Percentiles rank a stretch among this genome's conserved stretches.
These are phyloP conservation scores for Pseudopithomyces chartarum DNA, from an alignment of 2,329 filamentous ascomycete species.

Conservation along the genomic window DNA sequence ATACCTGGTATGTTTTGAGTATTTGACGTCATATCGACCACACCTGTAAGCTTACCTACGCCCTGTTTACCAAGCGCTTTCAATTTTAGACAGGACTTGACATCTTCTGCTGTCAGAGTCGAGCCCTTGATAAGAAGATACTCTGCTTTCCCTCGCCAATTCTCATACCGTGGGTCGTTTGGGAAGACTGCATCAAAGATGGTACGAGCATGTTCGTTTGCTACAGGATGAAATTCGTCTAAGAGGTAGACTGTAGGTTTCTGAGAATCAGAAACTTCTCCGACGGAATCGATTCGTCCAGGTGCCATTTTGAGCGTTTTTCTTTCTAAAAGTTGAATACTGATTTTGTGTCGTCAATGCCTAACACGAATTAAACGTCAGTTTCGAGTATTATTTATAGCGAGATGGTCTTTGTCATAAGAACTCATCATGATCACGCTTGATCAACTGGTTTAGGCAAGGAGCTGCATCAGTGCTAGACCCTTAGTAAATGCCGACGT, in stretches of 20 bases:
- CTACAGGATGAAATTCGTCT: slow-evolving; percentile 47
- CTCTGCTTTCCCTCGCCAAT: slow-evolving; percentile 51
- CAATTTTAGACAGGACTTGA: slow-evolving; percentile 44
- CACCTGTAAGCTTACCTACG: slow-evolving; percentile 40
- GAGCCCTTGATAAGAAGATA: slow-evolving; percentile 49
- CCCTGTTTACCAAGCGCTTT: slow-evolving; percentile 55
- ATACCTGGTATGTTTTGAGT: slow-evolving; percentile 34
- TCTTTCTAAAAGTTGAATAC: background rate
- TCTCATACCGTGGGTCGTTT: slow-evolving; percentile 37
- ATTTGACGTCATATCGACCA: background rate
- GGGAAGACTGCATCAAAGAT: slow-evolving; percentile 49
- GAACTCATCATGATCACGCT: too few species aligned
- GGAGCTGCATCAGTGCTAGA: too few species aligned
- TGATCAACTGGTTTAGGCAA: too few species aligned
- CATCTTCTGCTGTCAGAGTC: slow-evolving; percentile 45
- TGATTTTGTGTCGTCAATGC: too few species aligned
- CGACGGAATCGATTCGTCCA: slow-evolving; percentile 11
- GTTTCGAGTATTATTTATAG: too few species aligned
- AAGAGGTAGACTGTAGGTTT: slow-evolving; percentile 50
- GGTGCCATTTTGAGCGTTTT: slow-evolving; percentile 11
- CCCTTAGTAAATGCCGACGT: too few species aligned
- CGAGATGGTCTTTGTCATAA: too few species aligned
- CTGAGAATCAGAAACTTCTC: background rate
- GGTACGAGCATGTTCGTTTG: slow-evolving; percentile 41
- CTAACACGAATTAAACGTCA: background rate